Evolutionary conservation across 768 basidiomycete genomes (phyloP), one percentile per base, ranked within the genome.

Genomic region (Collybia mongolica): DNA sequence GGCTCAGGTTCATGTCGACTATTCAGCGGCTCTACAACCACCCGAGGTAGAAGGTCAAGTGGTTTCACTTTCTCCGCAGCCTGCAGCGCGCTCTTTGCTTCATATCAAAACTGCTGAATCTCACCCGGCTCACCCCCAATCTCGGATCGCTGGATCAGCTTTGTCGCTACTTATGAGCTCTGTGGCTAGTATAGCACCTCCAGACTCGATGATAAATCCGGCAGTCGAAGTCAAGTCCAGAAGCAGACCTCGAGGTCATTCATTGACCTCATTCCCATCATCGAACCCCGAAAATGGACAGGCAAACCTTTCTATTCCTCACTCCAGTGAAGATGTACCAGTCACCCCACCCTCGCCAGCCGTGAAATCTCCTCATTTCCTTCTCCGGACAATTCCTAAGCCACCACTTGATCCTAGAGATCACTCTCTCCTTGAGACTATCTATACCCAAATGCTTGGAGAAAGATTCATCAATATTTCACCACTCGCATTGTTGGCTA

Each of bases 401-500:
- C 60, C 72, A 3, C 76, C 81, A 0, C 54, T 59, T 2, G 80
- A 90, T 59, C 87, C 88, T 2, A 72, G 84, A 7, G 85, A 90
- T 52, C 88, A 90, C 59, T 74, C 77, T 0, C 54, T 86, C 11
- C 69, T 90, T 19, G 81, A 84, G 56, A 67, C 66, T 39, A 83
- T 88, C 9, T 90, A 88, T 68, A 74, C 69, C 17, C 81, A 84
- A 54, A 83, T 86, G 80, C 83, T 88, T 22, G 78, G 78, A 5
- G 71, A 80, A 12, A 70, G 85, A 29, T 89, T 86, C 57, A 82
- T 90, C 58, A 89, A 89, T 60, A 65, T 79, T 2, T 67, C 79
- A 19, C 87, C 88, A 2, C 61, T 88, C 14, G 82, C 84, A 1
- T 55, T 89, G 37, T 65, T 90, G 44, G 68, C 74, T 12, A 84